A percentile compares a stretch with the other conserved stretches of the same genome.
phyloP scores from a whole-genome alignment of 352 stramenopile species.

The Pythium sp. region DNA sequence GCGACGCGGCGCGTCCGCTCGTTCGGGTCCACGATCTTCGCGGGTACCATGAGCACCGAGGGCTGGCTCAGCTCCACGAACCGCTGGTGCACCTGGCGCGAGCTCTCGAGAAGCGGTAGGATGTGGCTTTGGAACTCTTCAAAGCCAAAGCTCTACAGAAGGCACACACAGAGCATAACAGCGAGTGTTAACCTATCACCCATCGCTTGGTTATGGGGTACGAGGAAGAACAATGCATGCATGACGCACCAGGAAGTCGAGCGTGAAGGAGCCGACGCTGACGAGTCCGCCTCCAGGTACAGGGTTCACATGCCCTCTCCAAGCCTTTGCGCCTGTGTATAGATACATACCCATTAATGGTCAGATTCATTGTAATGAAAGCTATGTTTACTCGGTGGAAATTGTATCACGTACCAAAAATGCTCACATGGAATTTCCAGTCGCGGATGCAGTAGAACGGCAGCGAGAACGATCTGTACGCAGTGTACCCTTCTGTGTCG shows the following conservation, averaged over 20 bases:
- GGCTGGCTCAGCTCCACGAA: slow-evolving; percentile 50
- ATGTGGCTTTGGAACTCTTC: slow-evolving; percentile 75
- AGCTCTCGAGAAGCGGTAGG: slow-evolving; percentile 55
- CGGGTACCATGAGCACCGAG: slow-evolving; percentile 71
- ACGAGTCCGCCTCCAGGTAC: slow-evolving; percentile 69
- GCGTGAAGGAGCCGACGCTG: slow-evolving; percentile 52
- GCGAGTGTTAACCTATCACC: not conserved
- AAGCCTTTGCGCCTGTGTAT: slow-evolving; percentile 50
- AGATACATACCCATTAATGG: not conserved
- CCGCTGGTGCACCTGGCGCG: slow-evolving; percentile 44
- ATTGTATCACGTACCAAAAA: slow-evolving; percentile 43
- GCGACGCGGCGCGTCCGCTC: slow-evolving; percentile 33
- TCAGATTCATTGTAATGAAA: not conserved
- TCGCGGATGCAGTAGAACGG: slow-evolving; percentile 76
- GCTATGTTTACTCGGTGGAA: not conserved
- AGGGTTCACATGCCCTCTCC: slow-evolving; percentile 65
- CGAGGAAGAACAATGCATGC: not conserved
- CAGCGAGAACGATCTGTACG: slow-evolving; percentile 73
- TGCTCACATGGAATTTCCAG: slow-evolving; percentile 59
- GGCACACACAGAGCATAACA: not conserved
- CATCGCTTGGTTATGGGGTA: not conserved
- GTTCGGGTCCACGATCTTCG: slow-evolving; percentile 38
- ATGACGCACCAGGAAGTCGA: slow-evolving; percentile 52
- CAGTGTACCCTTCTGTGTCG: slow-evolving; percentile 26
- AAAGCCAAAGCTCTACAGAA: slow-evolving; percentile 56